Conservation (phyloP, 345 rosid species). For the Kandelia obovata region DNA sequence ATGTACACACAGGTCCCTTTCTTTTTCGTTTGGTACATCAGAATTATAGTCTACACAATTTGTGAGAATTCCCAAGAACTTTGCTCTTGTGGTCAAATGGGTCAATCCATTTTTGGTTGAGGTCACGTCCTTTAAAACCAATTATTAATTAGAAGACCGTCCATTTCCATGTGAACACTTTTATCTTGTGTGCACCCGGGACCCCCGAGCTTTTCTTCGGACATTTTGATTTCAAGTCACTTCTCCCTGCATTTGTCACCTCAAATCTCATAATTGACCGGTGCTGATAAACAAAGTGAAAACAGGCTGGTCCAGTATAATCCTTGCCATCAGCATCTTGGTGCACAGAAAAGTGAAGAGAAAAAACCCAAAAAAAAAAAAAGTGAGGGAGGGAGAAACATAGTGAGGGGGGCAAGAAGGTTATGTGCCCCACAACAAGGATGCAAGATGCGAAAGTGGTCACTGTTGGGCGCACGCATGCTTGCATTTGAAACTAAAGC, state of each 20-base stretch:
- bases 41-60: too few relatives aligned
- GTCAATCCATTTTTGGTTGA: too few relatives aligned
- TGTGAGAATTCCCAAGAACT: too few relatives aligned
- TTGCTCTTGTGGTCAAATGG: too few relatives aligned
- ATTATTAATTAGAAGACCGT: too few relatives aligned
- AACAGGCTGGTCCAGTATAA: neutral
- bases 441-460: conserved; percentile 12
- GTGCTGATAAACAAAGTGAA: neutral
- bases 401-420: conserved; percentile 30
- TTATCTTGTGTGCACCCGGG: too few relatives aligned
- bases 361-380: neutral
- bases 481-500: conserved; percentile 12
- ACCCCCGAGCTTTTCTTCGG: too few relatives aligned
- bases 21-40: too few relatives aligned
- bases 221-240: neutral
- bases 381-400: neutral
- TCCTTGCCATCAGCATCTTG: neutral
- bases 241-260: neutral
- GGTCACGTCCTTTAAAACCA: too few relatives aligned
- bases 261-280: neutral
- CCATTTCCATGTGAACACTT: too few relatives aligned
- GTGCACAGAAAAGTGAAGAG: neutral
- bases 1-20: too few relatives aligned
- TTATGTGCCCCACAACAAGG: conserved; percentile 7
- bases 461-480: neutral